A percentile compares a stretch with the other conserved stretches of the same genome.
phyloP scores from a whole-genome alignment of 768 basidiomycete genomes.

The Trametes villosa region DNA sequence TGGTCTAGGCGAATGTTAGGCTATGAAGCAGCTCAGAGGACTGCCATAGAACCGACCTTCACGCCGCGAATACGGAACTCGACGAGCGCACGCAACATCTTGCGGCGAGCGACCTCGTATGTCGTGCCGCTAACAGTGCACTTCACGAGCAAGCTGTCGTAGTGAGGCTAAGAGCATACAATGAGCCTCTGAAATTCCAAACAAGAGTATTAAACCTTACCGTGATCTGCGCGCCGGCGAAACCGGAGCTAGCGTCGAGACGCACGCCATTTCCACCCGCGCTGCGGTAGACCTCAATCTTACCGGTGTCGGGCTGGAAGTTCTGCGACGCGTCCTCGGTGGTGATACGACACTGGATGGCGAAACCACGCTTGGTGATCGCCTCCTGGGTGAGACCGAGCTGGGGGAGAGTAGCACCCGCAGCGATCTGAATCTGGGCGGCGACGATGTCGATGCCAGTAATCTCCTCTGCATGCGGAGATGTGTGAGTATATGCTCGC shows the following conservation, averaged over 20 bases:
- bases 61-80: conserved; percentile 99
- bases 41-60: conserved; percentile 58
- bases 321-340: conserved; percentile 91
- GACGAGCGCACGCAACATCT: conserved; percentile 99
- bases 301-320: conserved; percentile 99
- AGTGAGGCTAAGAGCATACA: conserved; percentile 73
- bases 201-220: conserved; percentile 44
- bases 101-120: conserved; percentile 96
- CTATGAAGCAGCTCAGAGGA: not conserved
- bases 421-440: conserved; percentile 99
- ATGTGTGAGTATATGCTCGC: not conserved
- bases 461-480: conserved; percentile 79
- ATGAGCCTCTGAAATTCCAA: not conserved
- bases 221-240: conserved; percentile 98
- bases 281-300: conserved; percentile 98
- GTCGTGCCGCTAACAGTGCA: conserved; percentile 95
- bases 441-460: conserved; percentile 99
- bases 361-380: conserved; percentile 94
- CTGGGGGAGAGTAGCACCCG: conserved; percentile 93
- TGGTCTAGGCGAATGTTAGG: conserved; percentile 77
- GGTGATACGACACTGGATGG: conserved; percentile 98
- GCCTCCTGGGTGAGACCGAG: conserved; percentile 96
- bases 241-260: conserved; percentile 95
- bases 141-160: conserved; percentile 97
- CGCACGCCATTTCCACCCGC: conserved; percentile 99